These are phyloP conservation scores for Coelastrella sp. DNA, from an alignment of 139 green algal species.

Conservation along the genomic window DNA sequence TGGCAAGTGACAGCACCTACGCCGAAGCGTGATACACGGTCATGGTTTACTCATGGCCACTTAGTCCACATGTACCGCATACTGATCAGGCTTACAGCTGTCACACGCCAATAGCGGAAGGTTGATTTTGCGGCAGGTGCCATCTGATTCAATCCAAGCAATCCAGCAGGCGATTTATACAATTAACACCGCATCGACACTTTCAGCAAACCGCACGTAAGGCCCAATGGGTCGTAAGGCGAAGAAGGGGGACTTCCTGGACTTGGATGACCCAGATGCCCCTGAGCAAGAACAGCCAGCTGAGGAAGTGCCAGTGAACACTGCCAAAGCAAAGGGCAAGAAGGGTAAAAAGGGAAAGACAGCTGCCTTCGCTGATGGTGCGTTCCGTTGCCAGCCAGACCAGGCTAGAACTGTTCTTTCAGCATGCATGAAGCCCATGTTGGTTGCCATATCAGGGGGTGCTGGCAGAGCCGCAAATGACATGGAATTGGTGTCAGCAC, in stretches of 20 bases:
- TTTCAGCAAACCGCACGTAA: neutral
- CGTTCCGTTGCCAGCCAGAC: neutral
- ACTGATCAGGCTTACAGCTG: neutral
- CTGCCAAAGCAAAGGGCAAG: constrained; percentile 33
- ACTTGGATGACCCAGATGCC: constrained; percentile 45
- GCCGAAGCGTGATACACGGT: neutral
- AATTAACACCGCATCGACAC: too few species aligned
- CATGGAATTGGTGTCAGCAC: too few species aligned
- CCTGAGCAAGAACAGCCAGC: constrained; percentile 35
- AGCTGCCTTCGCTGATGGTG: constrained; percentile 9
- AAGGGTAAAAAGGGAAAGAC: constrained; percentile 44
- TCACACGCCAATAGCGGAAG: neutral
- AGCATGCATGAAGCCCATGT: neutral
- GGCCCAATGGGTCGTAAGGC: constrained; percentile 49
- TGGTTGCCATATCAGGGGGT: neutral
- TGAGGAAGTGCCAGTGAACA: constrained; percentile 34
- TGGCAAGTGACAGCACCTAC: neutral
- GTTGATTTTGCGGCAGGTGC: neutral
- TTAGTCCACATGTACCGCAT: neutral
- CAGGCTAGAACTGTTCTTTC: neutral
- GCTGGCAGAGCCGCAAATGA: neutral
- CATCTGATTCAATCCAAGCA: neutral
- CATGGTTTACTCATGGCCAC: neutral
- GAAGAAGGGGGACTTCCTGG: constrained; percentile 54
- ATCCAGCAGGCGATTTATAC: neutral